Base-by-base conservation (phyloP, 192 early-diverging fungal species). In the Coemansia sp. region DNA sequence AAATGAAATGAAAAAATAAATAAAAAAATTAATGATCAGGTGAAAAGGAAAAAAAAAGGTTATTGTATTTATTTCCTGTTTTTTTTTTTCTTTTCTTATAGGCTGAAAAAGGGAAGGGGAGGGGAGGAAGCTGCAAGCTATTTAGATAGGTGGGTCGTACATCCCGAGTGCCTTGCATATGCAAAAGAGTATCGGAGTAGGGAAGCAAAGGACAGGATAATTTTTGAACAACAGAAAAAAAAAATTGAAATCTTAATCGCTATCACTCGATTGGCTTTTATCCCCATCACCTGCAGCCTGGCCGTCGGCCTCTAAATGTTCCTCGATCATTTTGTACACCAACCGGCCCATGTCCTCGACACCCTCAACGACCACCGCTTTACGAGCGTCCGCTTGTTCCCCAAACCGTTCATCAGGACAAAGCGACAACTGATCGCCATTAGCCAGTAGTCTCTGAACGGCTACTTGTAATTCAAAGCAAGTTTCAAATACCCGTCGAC, bases 401-500 rank as follows among this genome's bases (percentile, higher is more conserved):
- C 73, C 71, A 68, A 84, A 73, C 89, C 88, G n/a, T 74, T 86
- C 58, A 61, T 67, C 59, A 79, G 83, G n/a, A 90, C 71, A 69
- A 70, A 86, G 37, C 89, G 64, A 61, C 84, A 88, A 13, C 1
- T 34, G 27, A 38, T 87, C 83, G 8, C 94, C 92, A 55, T 89
- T 76, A 30, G 81, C 64, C 10, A 89, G 37, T 7, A 98, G 75
- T 34, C 74, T 64, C 32, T 77, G 49, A 63, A 98, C 90, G 0
- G 90, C 86, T 4, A 84, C 83, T 38, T 85, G 75, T n/a, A 98
- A 84, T 67, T 98, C 97, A 62, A 86, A 86, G 65, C 94, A 95
- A 44, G 88, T 86, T 53, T 87, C 80, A 73, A 98, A 97, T 2
- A 98, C 67, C 7, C 73, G 67, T 5, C 75, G 68, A 7, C 91